Percentiles rank a stretch among this genome's conserved stretches.
Conservation (phyloP, 257 asterid genomes). For the Ballota nigra region DNA sequence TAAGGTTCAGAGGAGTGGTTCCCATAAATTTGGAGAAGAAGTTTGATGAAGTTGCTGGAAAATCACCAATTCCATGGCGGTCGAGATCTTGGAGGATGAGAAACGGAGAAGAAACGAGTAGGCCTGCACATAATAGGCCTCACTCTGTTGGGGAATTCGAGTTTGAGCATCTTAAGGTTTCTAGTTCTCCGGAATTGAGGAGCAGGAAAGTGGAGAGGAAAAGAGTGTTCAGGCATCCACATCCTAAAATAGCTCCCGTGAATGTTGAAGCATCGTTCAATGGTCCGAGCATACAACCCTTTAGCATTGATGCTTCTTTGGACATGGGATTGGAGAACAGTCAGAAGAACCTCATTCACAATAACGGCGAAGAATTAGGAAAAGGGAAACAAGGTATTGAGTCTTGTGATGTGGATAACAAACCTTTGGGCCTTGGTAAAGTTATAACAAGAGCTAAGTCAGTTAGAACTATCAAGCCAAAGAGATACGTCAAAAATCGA, state of each 20-base stretch:
- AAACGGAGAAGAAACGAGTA: conserved; percentile 29
- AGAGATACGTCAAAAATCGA: conserved; percentile 24
- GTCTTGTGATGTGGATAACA: conserved; percentile 32
- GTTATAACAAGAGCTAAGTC: conserved; percentile 58
- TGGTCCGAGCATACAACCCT: conserved; percentile 18
- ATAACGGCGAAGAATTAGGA: conserved; percentile 30
- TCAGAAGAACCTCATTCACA: conserved; percentile 17
- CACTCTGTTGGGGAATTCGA: conserved; percentile 60
- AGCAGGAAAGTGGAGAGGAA: conserved; percentile 27
- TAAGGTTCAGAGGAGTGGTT: conserved; percentile 43
- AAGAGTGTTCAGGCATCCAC: conserved; percentile 29
- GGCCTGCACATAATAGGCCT: conserved; percentile 41
- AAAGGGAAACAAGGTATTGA: conserved; percentile 34
- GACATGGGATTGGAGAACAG: conserved; percentile 31
- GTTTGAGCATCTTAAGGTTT: conserved; percentile 39
- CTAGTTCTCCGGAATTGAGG: conserved; percentile 38
- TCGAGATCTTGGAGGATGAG: conserved; percentile 51
- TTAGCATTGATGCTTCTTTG: conserved; percentile 36
- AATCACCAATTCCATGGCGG: conserved; percentile 40
- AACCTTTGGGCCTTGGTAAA: conserved; percentile 37
- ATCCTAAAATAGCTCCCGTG: conserved; percentile 20
- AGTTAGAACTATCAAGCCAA: conserved; percentile 66
- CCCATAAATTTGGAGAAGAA: conserved; percentile 60
- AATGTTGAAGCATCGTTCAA: conserved; percentile 24
- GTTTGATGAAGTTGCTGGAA: conserved; percentile 52